A percentile compares a stretch with the other conserved stretches of the same genome.
Conservation (phyloP, 2,329 filamentous ascomycete genomes). For the Juglanconis oblonga region DNA sequence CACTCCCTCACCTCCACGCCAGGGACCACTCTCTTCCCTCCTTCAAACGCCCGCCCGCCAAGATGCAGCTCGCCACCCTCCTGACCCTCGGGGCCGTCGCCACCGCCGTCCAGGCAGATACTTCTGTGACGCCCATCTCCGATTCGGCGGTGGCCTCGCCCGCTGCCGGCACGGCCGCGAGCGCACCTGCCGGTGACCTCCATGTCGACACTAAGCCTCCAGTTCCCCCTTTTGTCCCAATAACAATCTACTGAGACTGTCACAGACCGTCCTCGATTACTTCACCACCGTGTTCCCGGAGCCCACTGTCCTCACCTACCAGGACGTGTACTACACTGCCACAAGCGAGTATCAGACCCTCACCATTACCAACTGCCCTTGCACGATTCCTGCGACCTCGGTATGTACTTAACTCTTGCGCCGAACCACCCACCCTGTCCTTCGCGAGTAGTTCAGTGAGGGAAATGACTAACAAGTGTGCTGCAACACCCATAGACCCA, state of each 20-base stretch:
- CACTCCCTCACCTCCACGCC: too few species aligned
- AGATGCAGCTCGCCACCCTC: too few species aligned
- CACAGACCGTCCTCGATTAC: slow-evolving; percentile 30
- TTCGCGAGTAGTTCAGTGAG: not conserved
- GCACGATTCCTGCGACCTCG: slow-evolving; percentile 35
- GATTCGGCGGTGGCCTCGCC: too few species aligned
- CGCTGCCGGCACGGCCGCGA: too few species aligned
- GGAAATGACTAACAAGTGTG: not conserved
- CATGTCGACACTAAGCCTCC: not conserved
- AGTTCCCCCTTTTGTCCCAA: not conserved
- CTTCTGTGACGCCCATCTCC: too few species aligned
- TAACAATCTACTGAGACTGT: not conserved
- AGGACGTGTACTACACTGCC: slow-evolving; percentile 50
- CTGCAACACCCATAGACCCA: not conserved
- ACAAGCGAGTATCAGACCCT: slow-evolving; percentile 52
- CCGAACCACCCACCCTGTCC: not conserved
- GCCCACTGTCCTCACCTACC: slow-evolving; percentile 50
- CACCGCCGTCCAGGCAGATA: too few species aligned
- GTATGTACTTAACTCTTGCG: not conserved
- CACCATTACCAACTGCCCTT: slow-evolving; percentile 54
- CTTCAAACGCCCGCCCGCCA: too few species aligned
- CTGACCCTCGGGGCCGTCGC: too few species aligned
- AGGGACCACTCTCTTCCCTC: too few species aligned
- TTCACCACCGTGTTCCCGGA: slow-evolving; percentile 42
- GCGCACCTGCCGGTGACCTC: too few species aligned